Conservation (phyloP, 805 yeast genomes). For the Barnettozyma botsteinii region DNA sequence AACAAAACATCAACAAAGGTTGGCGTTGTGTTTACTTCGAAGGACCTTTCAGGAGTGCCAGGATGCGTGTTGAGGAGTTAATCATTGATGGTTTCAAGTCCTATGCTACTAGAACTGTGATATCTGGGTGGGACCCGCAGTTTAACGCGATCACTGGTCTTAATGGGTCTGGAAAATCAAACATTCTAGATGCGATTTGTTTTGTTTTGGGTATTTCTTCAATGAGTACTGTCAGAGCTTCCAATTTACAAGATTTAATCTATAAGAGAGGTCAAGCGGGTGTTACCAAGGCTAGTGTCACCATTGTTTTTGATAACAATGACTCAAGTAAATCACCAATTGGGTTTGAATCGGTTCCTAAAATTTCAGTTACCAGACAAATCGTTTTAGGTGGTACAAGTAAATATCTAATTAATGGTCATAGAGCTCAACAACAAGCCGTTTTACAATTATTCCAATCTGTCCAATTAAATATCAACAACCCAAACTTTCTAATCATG, state of each 20-base stretch:
- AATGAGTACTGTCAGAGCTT: constrained; percentile 93
- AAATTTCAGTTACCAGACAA: constrained; percentile 89
- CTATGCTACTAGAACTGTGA: constrained; percentile 93
- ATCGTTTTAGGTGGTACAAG: constrained; percentile 87
- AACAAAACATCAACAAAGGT: background rate
- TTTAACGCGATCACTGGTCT: constrained; percentile 97
- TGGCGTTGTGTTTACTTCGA: no score
- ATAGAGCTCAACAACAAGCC: constrained; percentile 90
- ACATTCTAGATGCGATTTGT: constrained; percentile 93
- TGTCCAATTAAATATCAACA: constrained; percentile 91
- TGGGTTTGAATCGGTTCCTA: constrained; percentile 71
- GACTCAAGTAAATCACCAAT: constrained; percentile 77
- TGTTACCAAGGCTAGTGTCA: constrained; percentile 92
- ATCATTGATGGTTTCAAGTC: constrained; percentile 97
- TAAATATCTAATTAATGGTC: constrained; percentile 91
- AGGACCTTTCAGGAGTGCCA: constrained; percentile 24
- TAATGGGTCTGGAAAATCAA: constrained; percentile 96
- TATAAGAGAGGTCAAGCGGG: constrained; percentile 98
- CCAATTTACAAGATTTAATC: constrained; percentile 86
- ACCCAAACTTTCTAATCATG: constrained; percentile 96
- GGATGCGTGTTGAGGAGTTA: constrained; percentile 72
- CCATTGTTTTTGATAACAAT: constrained; percentile 86
- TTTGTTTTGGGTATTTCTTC: constrained; percentile 96
- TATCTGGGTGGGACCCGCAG: constrained; percentile 91
- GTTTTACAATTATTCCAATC: constrained; percentile 88